phyloP scores from a whole-genome alignment of 352 stramenopile species.

The Thraustochytrium striatum region DNA sequence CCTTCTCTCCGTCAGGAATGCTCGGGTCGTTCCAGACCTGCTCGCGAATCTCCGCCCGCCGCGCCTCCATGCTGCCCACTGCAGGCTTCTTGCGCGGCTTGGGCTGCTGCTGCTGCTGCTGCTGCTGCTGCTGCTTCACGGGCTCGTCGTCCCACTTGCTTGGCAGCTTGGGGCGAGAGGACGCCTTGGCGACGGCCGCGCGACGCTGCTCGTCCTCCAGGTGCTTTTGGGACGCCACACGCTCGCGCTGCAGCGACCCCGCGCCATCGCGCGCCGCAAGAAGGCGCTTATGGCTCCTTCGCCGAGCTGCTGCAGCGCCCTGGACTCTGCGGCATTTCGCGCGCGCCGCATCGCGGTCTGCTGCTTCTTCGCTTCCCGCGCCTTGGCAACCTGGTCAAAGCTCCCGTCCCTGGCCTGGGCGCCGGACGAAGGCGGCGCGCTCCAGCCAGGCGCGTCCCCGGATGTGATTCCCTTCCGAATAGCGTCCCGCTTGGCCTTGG shows the following conservation, averaged over 20 bases:
- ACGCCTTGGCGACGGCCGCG: background rate
- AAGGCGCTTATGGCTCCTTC: background rate
- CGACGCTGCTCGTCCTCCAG: background rate
- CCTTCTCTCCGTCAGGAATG: conserved; percentile 35
- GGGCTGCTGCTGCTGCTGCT: background rate
- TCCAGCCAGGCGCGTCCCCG: background rate
- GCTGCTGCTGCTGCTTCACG: background rate
- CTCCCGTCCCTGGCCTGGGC: conserved; percentile 24
- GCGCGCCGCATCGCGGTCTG: background rate
- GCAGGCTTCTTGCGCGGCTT: background rate
- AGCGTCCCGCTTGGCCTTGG: background rate
- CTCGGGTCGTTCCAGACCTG: conserved; percentile 22
- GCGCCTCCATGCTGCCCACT: background rate
- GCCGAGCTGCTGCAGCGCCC: background rate
- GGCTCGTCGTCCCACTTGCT: background rate
- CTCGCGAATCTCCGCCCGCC: background rate
- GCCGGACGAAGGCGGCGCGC: background rate
- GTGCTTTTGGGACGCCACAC: background rate
- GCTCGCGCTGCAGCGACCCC: conserved; percentile 18
- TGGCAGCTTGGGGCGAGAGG: background rate
- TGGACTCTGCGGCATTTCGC: background rate
- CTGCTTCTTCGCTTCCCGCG: conserved; percentile 10
- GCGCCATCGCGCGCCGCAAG: background rate
- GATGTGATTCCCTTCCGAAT: background rate
- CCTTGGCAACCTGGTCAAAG: conserved; percentile 12